A percentile compares a stretch with the other conserved stretches of the same genome.
Evolutionary conservation across 2,329 filamentous ascomycete species (phyloP).

Genomic region (Diaporthe australafricana): DNA sequence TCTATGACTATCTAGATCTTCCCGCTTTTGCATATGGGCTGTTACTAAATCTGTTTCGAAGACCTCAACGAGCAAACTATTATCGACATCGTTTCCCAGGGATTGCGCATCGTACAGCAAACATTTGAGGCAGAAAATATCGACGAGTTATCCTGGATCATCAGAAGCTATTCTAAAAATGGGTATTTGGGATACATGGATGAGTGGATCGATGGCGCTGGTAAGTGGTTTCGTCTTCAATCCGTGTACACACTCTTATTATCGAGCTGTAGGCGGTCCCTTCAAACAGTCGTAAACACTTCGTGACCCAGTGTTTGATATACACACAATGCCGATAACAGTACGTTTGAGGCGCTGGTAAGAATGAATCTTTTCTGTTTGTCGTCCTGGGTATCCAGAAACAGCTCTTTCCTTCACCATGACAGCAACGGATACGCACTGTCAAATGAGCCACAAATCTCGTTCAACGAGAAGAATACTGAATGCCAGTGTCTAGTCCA

Average conservation of each 20-base stretch:
- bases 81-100: neutral
- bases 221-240: no score
- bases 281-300: no score
- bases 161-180: no score
- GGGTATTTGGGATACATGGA: fast-evolving
- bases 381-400: no score
- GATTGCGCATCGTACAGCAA: neutral
- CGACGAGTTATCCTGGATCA: neutral
- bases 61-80: neutral
- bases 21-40: neutral
- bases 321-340: no score
- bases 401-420: neutral
- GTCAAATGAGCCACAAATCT: no score
- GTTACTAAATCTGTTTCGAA: neutral
- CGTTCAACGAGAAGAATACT: neutral
- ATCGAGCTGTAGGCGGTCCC: no score
- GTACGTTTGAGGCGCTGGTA: no score
- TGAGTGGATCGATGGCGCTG: constrained; percentile 8
- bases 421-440: no score
- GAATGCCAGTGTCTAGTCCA: neutral
- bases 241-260: no score
- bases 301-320: no score
- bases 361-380: no score
- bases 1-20: neutral
- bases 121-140: neutral